Evolutionary conservation across 208 protist species (phyloP).

Genomic region (Trypanosoma brucei): DNA sequence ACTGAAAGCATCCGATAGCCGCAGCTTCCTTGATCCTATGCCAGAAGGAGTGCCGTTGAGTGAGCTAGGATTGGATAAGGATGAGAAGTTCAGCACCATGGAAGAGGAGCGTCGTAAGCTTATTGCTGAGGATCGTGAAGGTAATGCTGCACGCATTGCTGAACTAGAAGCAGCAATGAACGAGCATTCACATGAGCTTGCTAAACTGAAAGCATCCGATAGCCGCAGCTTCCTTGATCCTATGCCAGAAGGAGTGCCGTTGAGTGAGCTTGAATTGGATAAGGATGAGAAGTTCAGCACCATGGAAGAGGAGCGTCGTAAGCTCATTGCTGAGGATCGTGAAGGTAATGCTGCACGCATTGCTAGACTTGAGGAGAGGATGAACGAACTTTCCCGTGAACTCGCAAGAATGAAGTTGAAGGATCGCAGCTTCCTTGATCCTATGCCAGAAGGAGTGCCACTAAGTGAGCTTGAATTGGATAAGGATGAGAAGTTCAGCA

Average conservation of each 20-base stretch:
- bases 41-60: too few relatives aligned
- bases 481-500: slow-evolving; percentile 30
- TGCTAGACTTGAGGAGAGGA: neutral
- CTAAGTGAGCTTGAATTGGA: neutral
- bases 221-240: neutral
- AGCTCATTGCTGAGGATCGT: neutral
- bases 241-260: neutral
- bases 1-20: too few relatives aligned
- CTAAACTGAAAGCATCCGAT: slow-evolving; percentile 1
- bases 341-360: neutral
- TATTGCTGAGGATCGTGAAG: slow-evolving; percentile 39
- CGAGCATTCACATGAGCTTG: slow-evolving; percentile 57
- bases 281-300: neutral
- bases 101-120: slow-evolving; percentile 51
- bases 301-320: neutral
- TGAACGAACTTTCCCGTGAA: neutral
- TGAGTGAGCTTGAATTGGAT: neutral
- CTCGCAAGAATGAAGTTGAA: neutral
- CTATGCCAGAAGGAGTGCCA: neutral
- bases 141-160: slow-evolving; percentile 46
- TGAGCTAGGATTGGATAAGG: slow-evolving; percentile 1
- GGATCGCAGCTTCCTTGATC: neutral
- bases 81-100: slow-evolving; percentile 50
- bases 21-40: too few relatives aligned
- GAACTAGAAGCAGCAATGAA: slow-evolving; percentile 53